Evolutionary conservation across 1,284 basidiomycete genomes (phyloP), one percentile per base, ranked within the genome.

Genomic region (Tilletia caries): DNA sequence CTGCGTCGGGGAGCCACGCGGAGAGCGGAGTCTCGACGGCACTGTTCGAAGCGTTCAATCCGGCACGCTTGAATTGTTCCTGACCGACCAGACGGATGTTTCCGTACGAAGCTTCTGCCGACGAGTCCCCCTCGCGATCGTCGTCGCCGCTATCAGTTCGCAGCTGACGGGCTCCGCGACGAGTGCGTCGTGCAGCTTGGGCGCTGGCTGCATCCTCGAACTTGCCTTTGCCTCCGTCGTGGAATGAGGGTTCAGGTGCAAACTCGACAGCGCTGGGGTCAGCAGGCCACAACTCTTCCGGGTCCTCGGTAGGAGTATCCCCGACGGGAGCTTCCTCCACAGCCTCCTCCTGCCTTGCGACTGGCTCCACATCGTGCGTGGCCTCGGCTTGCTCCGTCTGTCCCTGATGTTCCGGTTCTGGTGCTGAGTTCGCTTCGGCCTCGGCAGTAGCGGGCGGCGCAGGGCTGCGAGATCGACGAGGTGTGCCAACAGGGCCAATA

Each of bases 251-350:
- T 64, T 79, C 78, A 2, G 76, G 71, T 15, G 77, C 77, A 43
- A 79, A 80, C 58, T 80, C 77, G 43, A 80, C 77, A 1, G 79
- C 79, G 54, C 73, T 71, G 15, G 79, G 79, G 52, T 71, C 73
- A 64, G 77, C 77, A 3, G 77, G 79, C 77, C 79, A 80, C 4
- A 75, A 67, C 58, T 80, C 71, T 58, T 80, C 79, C 6, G 76
- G 75, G 27, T 73, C 72, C 18, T 62, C 58, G 32, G 58, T 33
- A 20, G 58, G 58, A 20, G 32, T 13, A 1, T 62, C 60, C 12
- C 6, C 29, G 32, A 13, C n/a, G 13, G 10, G 32, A 8, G 15
- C 58, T 37, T 62, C 58, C n/a, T 62, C 15, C 32, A 32, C 58
- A 32, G 33, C 32, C 13, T 20, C 29, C 20, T 32, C 32, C 23